Evolutionary conservation across 441 rosid genomes (phyloP), one percentile per base, ranked within the genome.

Genomic region (Aquilaria agallochum): DNA sequence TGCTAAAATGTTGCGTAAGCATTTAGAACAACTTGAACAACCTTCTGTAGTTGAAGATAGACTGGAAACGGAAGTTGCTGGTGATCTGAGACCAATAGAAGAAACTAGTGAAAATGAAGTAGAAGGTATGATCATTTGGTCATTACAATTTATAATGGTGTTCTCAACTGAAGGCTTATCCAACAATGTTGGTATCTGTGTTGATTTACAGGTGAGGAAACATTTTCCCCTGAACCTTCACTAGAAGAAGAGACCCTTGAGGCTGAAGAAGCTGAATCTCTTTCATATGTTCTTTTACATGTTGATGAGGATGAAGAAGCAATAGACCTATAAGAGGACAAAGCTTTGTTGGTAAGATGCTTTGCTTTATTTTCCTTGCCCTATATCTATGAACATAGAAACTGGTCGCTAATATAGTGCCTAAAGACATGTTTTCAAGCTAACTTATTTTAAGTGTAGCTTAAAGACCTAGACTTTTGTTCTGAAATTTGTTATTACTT

Each of bases 281-380:
- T 85, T 83, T 94, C 97, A 47, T 97, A 97, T 31, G 87, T 87
- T 67, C 82, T 87, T 62, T 56, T 91, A 74, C 95, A 87, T 65
- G 95, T 92, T 45, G 92, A 89, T 73, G 95, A 91, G 32, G 73
- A 73, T 65, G 96, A 94, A 72, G 97, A 83, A 59, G 97, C 95
- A 31, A 72, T 94, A 58, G 99, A 94, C 70, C 99, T 97, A 42
- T 95, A 87, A 68, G 99, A 89, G 79, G 97, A 91, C 70, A 81
- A 74, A 72, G 95, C 86, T 69, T 74, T 79, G 54, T 74, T 89
- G 93, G 98, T 92, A 84, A 63, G 20, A 68, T 59, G 31, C 31
- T 12, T 58, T 31, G 31, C 36, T 40, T 13, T 10, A 15, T 53
- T 11, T 32, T 51, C 55, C 40, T 67, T 68, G 20, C 47, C 60